Base-by-base conservation (phyloP, 192 early-diverging fungal genomes). In the Linnemannia elongata region DNA sequence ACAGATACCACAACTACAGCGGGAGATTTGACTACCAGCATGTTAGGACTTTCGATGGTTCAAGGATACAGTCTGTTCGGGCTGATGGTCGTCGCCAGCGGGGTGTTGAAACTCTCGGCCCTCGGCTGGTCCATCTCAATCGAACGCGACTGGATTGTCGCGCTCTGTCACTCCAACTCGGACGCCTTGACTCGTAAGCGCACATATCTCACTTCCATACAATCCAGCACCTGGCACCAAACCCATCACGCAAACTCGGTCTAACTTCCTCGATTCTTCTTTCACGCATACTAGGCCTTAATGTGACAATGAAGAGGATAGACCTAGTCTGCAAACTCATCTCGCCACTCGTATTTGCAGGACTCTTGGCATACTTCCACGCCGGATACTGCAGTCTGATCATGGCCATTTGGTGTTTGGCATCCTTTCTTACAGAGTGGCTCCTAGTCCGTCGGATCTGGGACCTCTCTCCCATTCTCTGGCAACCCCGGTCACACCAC, bases 101-200 rank as follows among this genome's bases (percentile, higher is more conserved):
- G 82, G 22, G 17, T 78, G 0, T 47, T 81, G 63, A 83, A 88
- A n/a, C 44, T 88, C 1, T 77, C 88, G 7, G 76, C 82, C 1
- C 52, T 88, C 3, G 88, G 82, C 3, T 84, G 79, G 82, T 84
- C 82, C 75, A 83, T 88, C 36, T 83, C 88, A 0, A 81, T 88
- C 30, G 88, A 88, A 24, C 75, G 82, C 4, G 88, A 88, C 33
- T 88, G 88, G 88, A 49, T 88, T 17, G 82, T 88, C 7, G 72
- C 72, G 15, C 42, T 88, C 6, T 80, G 82, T 76, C 82, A 77
- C 1, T 75, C 79, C 27, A 72, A 85, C 38, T 83, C 87, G 18
- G 76, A 82, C 6, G 10, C 39, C 10, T 47, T 88, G 69, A 88
- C 87, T 18, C 36, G 87, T 83, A 83, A 63, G 66, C 54, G 39